Evolutionary conservation across 2,329 filamentous ascomycete genomes (phyloP).

Genomic region (Colletotrichum nymphaeae): DNA sequence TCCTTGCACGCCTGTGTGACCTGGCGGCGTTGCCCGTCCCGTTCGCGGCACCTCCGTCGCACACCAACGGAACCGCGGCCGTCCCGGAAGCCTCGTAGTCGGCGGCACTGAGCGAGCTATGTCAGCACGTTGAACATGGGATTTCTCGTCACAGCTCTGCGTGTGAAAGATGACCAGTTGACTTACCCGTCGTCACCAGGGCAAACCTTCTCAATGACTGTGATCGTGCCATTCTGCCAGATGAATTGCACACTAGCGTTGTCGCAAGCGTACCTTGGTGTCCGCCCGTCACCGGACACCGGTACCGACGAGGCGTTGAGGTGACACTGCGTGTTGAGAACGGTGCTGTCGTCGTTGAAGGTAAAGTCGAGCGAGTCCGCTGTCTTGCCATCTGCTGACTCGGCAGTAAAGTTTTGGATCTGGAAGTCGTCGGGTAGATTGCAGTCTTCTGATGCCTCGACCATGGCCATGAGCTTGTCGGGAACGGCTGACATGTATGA

Average conservation of each 20-base stretch:
- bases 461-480: constrained; percentile 29
- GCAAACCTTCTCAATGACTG: constrained; percentile 59
- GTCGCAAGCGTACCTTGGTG: constrained; percentile 56
- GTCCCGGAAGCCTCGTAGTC: constrained; percentile 47
- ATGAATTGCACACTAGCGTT: constrained; percentile 55
- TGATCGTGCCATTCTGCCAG: constrained; percentile 50
- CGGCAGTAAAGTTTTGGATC: constrained; percentile 50
- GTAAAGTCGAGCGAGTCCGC: constrained; percentile 51
- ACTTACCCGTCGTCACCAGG: constrained; percentile 49
- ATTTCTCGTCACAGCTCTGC: not conserved
- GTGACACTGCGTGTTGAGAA: constrained; percentile 54
- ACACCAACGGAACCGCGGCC: constrained; percentile 28
- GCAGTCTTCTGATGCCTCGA: constrained; percentile 42
- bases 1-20: constrained; percentile 4
- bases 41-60: constrained; percentile 14
- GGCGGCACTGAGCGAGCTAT: constrained; percentile 37
- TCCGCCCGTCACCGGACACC: constrained; percentile 43
- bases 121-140: not conserved
- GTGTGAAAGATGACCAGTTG: no score
- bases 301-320: constrained; percentile 55
- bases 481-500: constrained; percentile 38
- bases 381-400: constrained; percentile 47
- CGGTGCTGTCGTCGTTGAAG: constrained; percentile 54
- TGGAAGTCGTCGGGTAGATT: constrained; percentile 51
- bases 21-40: constrained; percentile 8